These are phyloP conservation scores for Phragmites australis DNA, from an alignment of 176 grass and related monocot species.

Conservation along the genomic window DNA sequence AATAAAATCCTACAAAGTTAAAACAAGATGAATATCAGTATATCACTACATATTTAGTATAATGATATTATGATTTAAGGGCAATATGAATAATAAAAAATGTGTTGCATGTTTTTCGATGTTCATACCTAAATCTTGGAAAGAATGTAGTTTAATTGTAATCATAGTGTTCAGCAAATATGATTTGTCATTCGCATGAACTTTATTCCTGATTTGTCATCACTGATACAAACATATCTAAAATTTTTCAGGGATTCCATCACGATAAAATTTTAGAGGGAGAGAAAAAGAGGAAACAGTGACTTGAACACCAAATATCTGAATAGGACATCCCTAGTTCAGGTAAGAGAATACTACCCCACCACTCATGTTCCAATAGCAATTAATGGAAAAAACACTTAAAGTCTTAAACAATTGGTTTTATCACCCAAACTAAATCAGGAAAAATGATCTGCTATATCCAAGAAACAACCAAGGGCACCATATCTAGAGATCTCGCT, in stretches of 20 bases:
- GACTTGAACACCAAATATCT: background rate
- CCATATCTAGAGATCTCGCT: background rate
- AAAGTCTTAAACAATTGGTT: background rate
- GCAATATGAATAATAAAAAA: background rate
- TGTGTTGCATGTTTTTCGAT: background rate
- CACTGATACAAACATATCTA: background rate
- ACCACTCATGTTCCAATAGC: background rate
- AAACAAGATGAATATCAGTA: slow-evolving; percentile 1
- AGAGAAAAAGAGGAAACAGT: background rate
- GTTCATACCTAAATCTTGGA: background rate
- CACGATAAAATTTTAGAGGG: background rate
- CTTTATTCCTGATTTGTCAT: background rate
- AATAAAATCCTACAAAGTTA: slow-evolving; percentile 72
- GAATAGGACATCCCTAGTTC: background rate
- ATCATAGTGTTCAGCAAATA: background rate
- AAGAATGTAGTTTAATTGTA: slow-evolving; percentile 7
- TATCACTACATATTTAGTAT: background rate
- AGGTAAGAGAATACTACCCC: background rate
- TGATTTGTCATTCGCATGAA: background rate
- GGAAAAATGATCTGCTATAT: background rate
- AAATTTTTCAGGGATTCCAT: no score
- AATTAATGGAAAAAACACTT: no score
- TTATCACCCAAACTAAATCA: background rate
- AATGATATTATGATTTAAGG: background rate
- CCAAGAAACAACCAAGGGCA: background rate